Evolutionary conservation across 495 filamentous ascomycete genomes (phyloP).

Genomic region (Penicillium salamii): DNA sequence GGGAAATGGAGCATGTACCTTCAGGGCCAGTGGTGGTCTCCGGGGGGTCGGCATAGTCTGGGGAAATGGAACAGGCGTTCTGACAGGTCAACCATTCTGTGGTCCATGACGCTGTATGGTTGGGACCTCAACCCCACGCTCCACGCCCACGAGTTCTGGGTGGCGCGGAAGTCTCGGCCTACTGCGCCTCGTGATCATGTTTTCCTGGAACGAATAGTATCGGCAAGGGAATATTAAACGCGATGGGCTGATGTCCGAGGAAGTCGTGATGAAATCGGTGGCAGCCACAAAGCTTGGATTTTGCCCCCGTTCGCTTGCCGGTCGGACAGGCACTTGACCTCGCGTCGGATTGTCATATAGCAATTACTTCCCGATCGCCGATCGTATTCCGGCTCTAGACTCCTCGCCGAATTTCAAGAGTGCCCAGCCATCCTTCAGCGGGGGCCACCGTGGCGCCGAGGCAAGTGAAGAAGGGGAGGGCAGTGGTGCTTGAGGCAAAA

Average conservation of each 20-base stretch:
- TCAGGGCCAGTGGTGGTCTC: constrained; percentile 2
- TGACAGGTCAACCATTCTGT: constrained; percentile 2
- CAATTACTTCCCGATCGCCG: no score
- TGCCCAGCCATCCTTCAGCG: no score
- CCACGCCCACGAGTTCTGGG: constrained; percentile 6
- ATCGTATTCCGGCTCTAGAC: no score
- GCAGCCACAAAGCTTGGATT: constrained; percentile 12
- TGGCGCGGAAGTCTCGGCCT: constrained; percentile 12
- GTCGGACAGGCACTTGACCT: background rate
- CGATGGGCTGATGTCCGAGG: background rate
- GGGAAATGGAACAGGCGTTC: constrained; percentile 16
- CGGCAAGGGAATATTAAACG: background rate
- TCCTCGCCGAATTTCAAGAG: no score
- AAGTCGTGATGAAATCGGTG: constrained; percentile 18
- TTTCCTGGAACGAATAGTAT: constrained; percentile 1
- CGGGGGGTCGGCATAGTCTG: constrained; percentile 13
- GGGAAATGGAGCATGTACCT: background rate
- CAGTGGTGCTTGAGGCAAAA: no score
- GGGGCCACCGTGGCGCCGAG: no score
- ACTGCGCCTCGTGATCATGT: constrained; percentile 10
- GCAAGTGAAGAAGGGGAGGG: no score
- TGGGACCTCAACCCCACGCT: constrained; percentile 11
- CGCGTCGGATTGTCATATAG: background rate
- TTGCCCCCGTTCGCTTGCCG: background rate
- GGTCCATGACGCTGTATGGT: constrained; percentile 4